Evolutionary conservation across 2,329 filamentous ascomycete genomes (phyloP), one percentile per base, ranked within the genome.

Genomic region (Myrmaecium sp.): DNA sequence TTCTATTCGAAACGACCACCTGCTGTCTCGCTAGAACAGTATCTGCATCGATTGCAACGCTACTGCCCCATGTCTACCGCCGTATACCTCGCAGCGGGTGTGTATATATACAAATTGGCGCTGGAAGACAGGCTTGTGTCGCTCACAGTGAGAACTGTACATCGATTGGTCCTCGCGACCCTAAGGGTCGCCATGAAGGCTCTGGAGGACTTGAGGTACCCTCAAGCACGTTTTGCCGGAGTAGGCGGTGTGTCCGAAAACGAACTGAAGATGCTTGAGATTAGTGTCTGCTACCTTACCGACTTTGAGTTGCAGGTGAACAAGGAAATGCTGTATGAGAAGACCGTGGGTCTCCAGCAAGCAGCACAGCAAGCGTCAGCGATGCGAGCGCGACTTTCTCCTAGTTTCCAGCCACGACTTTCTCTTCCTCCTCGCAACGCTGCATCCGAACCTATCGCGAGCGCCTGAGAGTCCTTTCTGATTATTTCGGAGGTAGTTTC

Each of bases 61-160:
- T 94, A 78, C 56, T 95, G 86, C 44, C 84, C 89, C 3, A 83
- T 93, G 69, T 91, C 80, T 34, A 83, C 84, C 0, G 86, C 76
- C 14, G 86, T 95, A 6, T 94, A 93, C 54, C 71, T 98, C 14
- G 82, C 86, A 1, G 76, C 84, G 4, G 83, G 79, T 24, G 62
- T 78, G 6, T 95, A 93, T 55, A 86, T 94, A 37, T 74, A 86
- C 45, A 72, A 76, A 14, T 62, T 95, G 21, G 71, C 86, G 8
- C 64, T 75, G 23, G 80, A 62, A 27, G 51, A 91, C 45, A 69
- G 69, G 37, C 68, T 76, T 14, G 75, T 95, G 13, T 73, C 75
- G 1, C 76, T 93, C 5, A 92, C 83, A 3, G 65, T 67, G 30
- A 69, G 81, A 30, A 95, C 92, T 35, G 76, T 81, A 33, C 86